A percentile compares a stretch with the other conserved stretches of the same genome.
Conservation (phyloP, 148 eudicot genomes). For the Drosera capensis region DNA sequence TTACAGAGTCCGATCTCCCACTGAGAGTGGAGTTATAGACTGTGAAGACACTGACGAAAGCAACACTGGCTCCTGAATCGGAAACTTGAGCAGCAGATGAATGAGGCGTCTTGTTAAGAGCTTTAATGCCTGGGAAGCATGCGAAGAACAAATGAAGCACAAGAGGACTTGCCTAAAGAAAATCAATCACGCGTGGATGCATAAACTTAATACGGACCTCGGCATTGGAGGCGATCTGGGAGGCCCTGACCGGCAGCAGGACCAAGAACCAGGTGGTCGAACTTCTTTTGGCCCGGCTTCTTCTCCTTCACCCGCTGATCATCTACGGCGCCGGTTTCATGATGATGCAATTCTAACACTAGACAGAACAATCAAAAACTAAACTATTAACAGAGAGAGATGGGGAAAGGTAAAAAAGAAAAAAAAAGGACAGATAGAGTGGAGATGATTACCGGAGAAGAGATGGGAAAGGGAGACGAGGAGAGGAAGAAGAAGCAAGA, state of each 20-base stretch:
- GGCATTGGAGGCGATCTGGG: constrained; percentile 75
- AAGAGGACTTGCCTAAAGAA: background rate
- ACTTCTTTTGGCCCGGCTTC: constrained; percentile 21
- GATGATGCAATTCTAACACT: constrained; percentile 53
- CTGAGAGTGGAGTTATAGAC: constrained; percentile 38
- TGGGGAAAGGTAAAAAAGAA: background rate
- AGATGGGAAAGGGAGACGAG: constrained; percentile 41
- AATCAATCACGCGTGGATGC: background rate
- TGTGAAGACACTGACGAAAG: constrained; percentile 71
- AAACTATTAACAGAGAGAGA: background rate
- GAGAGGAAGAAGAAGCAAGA: constrained; percentile 44
- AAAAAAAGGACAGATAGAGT: background rate
- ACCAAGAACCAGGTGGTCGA: constrained; percentile 69
- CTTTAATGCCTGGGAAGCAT: constrained; percentile 45
- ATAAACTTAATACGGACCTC: constrained; percentile 25
- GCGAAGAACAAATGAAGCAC: constrained; percentile 4
- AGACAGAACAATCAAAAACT: too few species aligned
- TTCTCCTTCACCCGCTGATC: constrained; percentile 21
- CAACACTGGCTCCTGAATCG: constrained; percentile 24
- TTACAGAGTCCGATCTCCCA: constrained; percentile 32
- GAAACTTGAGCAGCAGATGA: constrained; percentile 15
- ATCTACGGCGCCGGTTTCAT: constrained; percentile 15
- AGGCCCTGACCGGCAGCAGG: constrained; percentile 85
- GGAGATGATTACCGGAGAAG: constrained; percentile 36
- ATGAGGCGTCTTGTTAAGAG: constrained; percentile 53